These are phyloP conservation scores for Exophiala aquamarina DNA, from an alignment of 2,329 filamentous ascomycete species.

Conservation along the genomic window DNA sequence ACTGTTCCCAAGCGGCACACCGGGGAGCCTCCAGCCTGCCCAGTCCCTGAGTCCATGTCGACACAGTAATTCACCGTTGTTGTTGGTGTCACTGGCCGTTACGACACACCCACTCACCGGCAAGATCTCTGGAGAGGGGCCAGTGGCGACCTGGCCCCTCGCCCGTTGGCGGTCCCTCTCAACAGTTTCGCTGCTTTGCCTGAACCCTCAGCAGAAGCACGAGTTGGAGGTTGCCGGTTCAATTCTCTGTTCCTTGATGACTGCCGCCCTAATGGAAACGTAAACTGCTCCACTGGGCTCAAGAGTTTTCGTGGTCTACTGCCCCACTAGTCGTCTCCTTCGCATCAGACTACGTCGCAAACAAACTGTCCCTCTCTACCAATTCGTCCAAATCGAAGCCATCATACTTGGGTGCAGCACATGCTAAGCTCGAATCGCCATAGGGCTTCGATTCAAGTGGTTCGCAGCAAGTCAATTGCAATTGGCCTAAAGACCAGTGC, in stretches of 20 bases:
- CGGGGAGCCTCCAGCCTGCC: too few relatives aligned
- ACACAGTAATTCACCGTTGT: too few relatives aligned
- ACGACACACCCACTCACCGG: too few relatives aligned
- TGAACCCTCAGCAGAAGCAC: background rate
- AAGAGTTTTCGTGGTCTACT: background rate
- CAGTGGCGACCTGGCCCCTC: too few relatives aligned
- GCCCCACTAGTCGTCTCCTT: constrained; percentile 12
- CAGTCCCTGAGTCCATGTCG: too few relatives aligned
- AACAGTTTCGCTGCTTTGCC: too few relatives aligned
- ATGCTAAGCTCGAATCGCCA: constrained; percentile 19
- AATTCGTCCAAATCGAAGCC: constrained; percentile 5
- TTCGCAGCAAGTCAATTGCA: constrained; percentile 14
- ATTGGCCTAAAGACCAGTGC: constrained; percentile 2
- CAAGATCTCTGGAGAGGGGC: too few relatives aligned
- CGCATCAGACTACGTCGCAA: constrained; percentile 1
- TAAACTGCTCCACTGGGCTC: background rate
- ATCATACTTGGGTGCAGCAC: constrained; percentile 13
- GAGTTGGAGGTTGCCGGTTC: background rate
- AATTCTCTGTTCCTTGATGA: constrained; percentile 4
- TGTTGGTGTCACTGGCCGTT: too few relatives aligned
- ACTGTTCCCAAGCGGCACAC: too few relatives aligned
- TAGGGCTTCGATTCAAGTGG: constrained; percentile 14
- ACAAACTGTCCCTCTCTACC: background rate
- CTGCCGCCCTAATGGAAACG: constrained; percentile 19
- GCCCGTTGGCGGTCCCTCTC: too few relatives aligned